Base-by-base conservation (phyloP, 106 monocot species). In the Triglochin maritima region DNA sequence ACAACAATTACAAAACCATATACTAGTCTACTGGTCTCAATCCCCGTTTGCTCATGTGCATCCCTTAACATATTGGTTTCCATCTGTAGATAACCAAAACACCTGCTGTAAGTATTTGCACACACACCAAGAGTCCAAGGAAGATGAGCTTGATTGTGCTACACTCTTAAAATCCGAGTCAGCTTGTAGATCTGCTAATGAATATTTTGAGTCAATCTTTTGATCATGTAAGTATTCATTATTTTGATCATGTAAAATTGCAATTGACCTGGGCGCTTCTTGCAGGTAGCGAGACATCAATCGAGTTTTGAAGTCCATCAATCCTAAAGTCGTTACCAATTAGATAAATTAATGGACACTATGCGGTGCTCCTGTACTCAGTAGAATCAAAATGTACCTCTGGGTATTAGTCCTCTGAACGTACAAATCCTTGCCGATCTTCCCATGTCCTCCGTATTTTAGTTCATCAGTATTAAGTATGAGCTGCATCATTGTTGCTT, bases 381-480 rank as follows among this genome's bases (percentile, higher is more conserved):
- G 57, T 10, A 54, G 8, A 55, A 44, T 12, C 53, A 10, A 44
- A 48, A 13, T 62, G 42, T 41, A 93, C 93, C 93, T 87, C 81
- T 69, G 82, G 51, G 63, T 76, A 61, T 53, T 74, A 9, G 89
- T 94, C 59, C 72, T 89, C 59, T 71, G 76, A 45, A 64, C 45
- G 80, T 81, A 81, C 4, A 81, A 74, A 52, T 72, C 72, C 44
- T 59, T 68, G 45, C 17, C 67, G 11, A 94, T 76, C 53, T 54
- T 45, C 58, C 89, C 94, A 65, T 17, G 74, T 44, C 94, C 94
- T 64, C 94, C 87, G 65, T 82, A 94, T 11, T 53, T 74, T 45
- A 66, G 48, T 71, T 94, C 94, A 73, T 94, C 94, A 49, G 82
- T 84, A 60, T 94, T 94, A 13, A 94, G 59, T 69, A 89, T 82